phyloP scores from a whole-genome alignment of 768 basidiomycete species.

The Collybiopsis luxurians region DNA sequence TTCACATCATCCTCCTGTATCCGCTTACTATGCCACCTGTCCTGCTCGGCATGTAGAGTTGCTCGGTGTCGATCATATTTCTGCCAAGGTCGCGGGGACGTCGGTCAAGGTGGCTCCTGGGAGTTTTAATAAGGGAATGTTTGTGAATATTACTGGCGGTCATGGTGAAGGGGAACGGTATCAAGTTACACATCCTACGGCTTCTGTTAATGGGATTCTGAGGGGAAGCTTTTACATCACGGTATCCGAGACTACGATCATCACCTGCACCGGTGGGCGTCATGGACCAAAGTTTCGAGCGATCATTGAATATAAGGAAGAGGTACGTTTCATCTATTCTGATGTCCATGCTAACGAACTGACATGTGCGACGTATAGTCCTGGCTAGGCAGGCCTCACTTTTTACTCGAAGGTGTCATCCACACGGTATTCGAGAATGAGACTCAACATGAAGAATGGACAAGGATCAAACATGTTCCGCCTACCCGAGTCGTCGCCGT shows the following conservation, averaged over 20 bases:
- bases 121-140: slow-evolving; percentile 84
- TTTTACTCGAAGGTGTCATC: slow-evolving; percentile 84
- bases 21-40: slow-evolving; percentile 77
- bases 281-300: slow-evolving; percentile 65
- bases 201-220: slow-evolving; percentile 88
- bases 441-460: slow-evolving; percentile 67
- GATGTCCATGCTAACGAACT: slow-evolving; percentile 5
- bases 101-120: slow-evolving; percentile 83
- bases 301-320: slow-evolving; percentile 94
- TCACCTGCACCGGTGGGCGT: slow-evolving; percentile 76
- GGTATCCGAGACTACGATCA: slow-evolving; percentile 71
- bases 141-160: slow-evolving; percentile 71
- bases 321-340: slow-evolving; percentile 49
- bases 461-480: slow-evolving; percentile 89
- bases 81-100: slow-evolving; percentile 88
- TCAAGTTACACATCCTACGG: slow-evolving; percentile 87
- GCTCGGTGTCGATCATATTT: slow-evolving; percentile 88
- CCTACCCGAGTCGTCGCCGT: slow-evolving; percentile 69
- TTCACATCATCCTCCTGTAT: slow-evolving; percentile 96
- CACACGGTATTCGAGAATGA: slow-evolving; percentile 74
- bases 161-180: slow-evolving; percentile 78
- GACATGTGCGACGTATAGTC: slow-evolving; percentile 40
- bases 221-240: slow-evolving; percentile 92
- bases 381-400: slow-evolving; percentile 89
- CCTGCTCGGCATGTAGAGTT: slow-evolving; percentile 71